Conservation (phyloP, 2,329 filamentous ascomycete species). For the Colletotrichum tropicicola region DNA sequence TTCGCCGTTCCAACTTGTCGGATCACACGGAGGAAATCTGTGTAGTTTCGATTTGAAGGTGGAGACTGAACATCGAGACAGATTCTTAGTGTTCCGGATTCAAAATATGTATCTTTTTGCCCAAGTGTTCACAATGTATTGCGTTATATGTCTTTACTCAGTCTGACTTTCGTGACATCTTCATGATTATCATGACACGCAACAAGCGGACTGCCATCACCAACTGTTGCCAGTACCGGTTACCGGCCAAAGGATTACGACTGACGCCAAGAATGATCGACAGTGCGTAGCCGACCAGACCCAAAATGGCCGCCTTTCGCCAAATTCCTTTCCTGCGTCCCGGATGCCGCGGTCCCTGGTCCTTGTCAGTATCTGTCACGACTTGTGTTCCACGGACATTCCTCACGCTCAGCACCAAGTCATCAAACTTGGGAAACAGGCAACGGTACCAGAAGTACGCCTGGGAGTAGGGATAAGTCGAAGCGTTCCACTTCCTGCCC, state of each 20-base stretch:
- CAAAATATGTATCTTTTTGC: no score
- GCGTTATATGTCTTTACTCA: no score
- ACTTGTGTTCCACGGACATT: neutral
- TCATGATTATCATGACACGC: no score
- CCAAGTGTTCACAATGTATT: no score
- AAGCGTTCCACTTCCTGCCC: constrained; percentile 43
- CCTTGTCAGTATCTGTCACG: neutral
- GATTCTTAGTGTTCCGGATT: no score
- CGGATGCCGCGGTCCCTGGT: neutral
- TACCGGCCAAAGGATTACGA: neutral
- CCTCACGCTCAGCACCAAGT: constrained; percentile 45
- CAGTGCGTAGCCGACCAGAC: neutral
- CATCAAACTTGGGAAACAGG: constrained; percentile 43
- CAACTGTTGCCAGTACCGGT: neutral
- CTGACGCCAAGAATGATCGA: neutral
- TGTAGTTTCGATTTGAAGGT: no score
- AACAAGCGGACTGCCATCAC: no score
- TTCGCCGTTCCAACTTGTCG: no score
- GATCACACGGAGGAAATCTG: no score
- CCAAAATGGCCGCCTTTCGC: neutral
- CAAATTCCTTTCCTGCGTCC: neutral
- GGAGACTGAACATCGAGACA: no score
- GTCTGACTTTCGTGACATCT: no score
- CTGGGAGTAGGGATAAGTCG: constrained; percentile 47
- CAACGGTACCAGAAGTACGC: constrained; percentile 45